Evolutionary conservation across 306 rosid species (phyloP), one percentile per base, ranked within the genome.

Genomic region (Cucurbita pepo): DNA sequence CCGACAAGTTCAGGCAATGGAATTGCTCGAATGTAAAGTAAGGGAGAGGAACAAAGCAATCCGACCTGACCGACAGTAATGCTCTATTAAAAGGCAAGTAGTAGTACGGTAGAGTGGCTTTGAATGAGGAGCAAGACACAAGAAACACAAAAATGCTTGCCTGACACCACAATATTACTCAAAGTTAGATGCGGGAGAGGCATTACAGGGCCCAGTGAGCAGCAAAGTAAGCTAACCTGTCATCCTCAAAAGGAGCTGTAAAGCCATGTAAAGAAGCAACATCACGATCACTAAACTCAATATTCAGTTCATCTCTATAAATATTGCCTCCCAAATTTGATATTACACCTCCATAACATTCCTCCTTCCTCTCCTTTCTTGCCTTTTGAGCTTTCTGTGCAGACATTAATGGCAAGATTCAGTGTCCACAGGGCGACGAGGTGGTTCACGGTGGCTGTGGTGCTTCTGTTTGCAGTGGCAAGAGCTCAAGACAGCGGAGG

Each of bases 401-500:
- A n/a, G 48, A n/a, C 50, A 43, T 44, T 19, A 12, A 66, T 66
- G 72, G 72, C 72, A 12, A 40, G 55, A 66, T 11, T 19, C 72
- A 19, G 38, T 55, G 12, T 44, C 41, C 19, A 66, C 38, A 6
- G 21, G 40, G 19, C 53, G 5, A 66, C 12, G 38, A 10, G 38
- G 21, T 45, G 2, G 40, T 45, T 66, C 11, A 69, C 71, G 50
- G 70, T 84, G 16, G 51, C 81, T 40, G 40, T 69, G 67, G 80
- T 77, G 69, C 82, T 84, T 58, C 76, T 66, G 34, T 40, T 58
- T 4, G 90, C 63, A 18, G 51, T 43, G 25, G 86, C 81, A 1
- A 45, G 72, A 45, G 55, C 72, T 66, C 81, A 84, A 54, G 79
- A 56, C 25, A 52, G 75, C 18, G 87, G 80, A 53, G 83, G 81